These are phyloP conservation scores for sunflower (Helianthus annuus) DNA, from an alignment of 129 eudicot genomes.

Conservation along the genomic window HanXRQr2.0-SUNRISE NC_035438.2:3820969-3821468, in stretches of 20 bases:
- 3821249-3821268: slow-evolving; percentile 54
- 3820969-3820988: no score
- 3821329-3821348: slow-evolving; percentile 61
- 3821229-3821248: slow-evolving; percentile 84
- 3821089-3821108: slow-evolving; percentile 24
- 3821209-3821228: slow-evolving; percentile 68
- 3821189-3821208: slow-evolving; percentile 85
- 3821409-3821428: slow-evolving; percentile 73
- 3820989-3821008: no score
- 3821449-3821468: slow-evolving; percentile 77
- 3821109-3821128: background rate
- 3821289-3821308: slow-evolving; percentile 66
- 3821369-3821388: slow-evolving; percentile 73
- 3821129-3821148: slow-evolving; percentile 15
- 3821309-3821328: slow-evolving; percentile 56
- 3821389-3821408: slow-evolving; percentile 52
- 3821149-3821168: slow-evolving; percentile 43
- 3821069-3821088: slow-evolving; percentile 18
- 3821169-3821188: slow-evolving; percentile 68
- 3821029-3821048: slow-evolving; percentile 20
- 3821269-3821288: slow-evolving; percentile 62
- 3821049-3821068: slow-evolving; percentile 13
- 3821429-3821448: slow-evolving; percentile 81
- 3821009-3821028: background rate
- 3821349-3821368: slow-evolving; percentile 65